A percentile compares a stretch with the other conserved stretches of the same genome.
Evolutionary conservation across 1,284 basidiomycete genomes (phyloP).

Genomic region (Mycosarcoma maydis): DNA sequence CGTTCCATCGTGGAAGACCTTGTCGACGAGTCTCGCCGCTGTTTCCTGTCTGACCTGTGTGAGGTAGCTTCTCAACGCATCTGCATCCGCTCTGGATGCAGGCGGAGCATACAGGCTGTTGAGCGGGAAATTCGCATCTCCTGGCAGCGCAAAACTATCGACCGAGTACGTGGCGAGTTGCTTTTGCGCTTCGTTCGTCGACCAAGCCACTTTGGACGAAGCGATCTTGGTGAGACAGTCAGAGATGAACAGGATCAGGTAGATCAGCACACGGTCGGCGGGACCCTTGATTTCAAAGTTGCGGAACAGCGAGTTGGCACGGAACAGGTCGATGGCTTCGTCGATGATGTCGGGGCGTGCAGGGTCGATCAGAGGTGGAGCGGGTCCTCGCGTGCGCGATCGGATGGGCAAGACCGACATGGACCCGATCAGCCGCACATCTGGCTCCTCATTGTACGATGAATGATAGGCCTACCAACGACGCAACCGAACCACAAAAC

Average conservation of each 20-base stretch:
- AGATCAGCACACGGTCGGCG: slow-evolving; percentile 93
- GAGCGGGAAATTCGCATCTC: slow-evolving; percentile 92
- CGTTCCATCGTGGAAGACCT: slow-evolving; percentile 84
- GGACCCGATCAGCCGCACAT: slow-evolving; percentile 86
- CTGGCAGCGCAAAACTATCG: slow-evolving; percentile 93
- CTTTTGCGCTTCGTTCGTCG: slow-evolving; percentile 82
- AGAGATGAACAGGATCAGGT: slow-evolving; percentile 96
- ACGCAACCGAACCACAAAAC: no score
- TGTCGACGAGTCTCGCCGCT: slow-evolving; percentile 83
- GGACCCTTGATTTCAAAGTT: slow-evolving; percentile 99
- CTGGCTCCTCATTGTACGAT: slow-evolving; percentile 85
- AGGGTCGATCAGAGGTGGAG: slow-evolving; percentile 79
- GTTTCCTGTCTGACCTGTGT: slow-evolving; percentile 92
- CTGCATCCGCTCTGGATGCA: slow-evolving; percentile 81
- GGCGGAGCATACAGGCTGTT: slow-evolving; percentile 91
- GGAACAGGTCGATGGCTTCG: slow-evolving; percentile 95
- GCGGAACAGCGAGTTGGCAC: slow-evolving; percentile 98
- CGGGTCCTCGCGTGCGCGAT: slow-evolving; percentile 89
- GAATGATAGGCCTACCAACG: slow-evolving; percentile 79
- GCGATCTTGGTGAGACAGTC: slow-evolving; percentile 81
- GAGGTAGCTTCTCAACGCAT: slow-evolving; percentile 88
- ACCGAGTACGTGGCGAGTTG: slow-evolving; percentile 83
- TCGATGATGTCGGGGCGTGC: slow-evolving; percentile 89
- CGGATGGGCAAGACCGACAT: slow-evolving; percentile 89
- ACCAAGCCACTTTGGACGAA: slow-evolving; percentile 55